These are phyloP conservation scores for Stropharia rugosoannulata DNA, from an alignment of 768 basidiomycete species.

Conservation along the genomic window DNA sequence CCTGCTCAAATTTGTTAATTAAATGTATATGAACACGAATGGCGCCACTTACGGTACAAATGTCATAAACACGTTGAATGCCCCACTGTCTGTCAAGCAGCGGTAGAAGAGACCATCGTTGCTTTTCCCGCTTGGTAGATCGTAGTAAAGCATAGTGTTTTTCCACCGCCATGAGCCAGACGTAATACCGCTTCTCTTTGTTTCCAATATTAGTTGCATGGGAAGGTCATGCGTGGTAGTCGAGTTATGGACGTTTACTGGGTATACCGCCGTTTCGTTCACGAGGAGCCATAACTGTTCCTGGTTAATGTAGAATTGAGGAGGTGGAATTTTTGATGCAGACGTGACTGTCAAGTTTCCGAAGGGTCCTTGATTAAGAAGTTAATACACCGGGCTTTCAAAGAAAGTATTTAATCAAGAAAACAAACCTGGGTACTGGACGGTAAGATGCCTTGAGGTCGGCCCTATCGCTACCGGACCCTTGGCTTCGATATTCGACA, in stretches of 20 bases:
- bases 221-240: slow-evolving; percentile 42
- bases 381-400: not conserved
- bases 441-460: slow-evolving; percentile 28
- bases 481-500: slow-evolving; percentile 39
- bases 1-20: not conserved
- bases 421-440: slow-evolving; percentile 30
- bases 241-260: slow-evolving; percentile 53
- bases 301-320: slow-evolving; percentile 54
- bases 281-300: slow-evolving; percentile 51
- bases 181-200: slow-evolving; percentile 35
- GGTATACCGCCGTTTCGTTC: slow-evolving; percentile 55
- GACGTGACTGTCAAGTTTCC: slow-evolving; percentile 47
- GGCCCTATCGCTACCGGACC: slow-evolving; percentile 21
- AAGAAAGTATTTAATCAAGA: not conserved
- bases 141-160: slow-evolving; percentile 55
- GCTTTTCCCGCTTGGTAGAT: slow-evolving; percentile 36
- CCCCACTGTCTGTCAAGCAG: slow-evolving; percentile 34
- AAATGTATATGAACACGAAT: too few species aligned
- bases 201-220: slow-evolving; percentile 46
- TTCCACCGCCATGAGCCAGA: slow-evolving; percentile 54
- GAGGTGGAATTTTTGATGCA: slow-evolving; percentile 28
- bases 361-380: slow-evolving; percentile 32
- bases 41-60: slow-evolving; percentile 38
- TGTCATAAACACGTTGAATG: slow-evolving; percentile 48
- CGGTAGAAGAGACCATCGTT: slow-evolving; percentile 47